Conservation (phyloP, 352 stramenopile species). For the Pythium coloratum region DNA sequence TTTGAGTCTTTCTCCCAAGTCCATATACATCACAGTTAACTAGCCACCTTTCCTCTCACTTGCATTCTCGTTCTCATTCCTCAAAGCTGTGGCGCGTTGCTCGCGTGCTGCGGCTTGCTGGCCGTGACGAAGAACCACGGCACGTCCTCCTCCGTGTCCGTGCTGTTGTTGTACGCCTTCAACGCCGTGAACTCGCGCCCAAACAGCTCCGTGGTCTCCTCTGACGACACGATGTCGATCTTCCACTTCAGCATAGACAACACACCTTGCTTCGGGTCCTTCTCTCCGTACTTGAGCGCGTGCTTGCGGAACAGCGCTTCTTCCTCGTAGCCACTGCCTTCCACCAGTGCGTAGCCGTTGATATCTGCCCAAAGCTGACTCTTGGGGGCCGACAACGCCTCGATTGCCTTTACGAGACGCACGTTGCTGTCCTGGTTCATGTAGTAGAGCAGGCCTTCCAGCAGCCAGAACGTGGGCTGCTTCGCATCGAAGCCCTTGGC, state of each 20-base stretch:
- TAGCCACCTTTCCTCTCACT: background rate
- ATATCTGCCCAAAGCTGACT: slow-evolving; percentile 61
- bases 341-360: slow-evolving; percentile 22
- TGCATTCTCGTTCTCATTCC: background rate
- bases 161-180: background rate
- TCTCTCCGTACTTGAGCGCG: slow-evolving; percentile 48
- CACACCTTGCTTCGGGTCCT: slow-evolving; percentile 44
- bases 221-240: slow-evolving; percentile 34
- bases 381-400: slow-evolving; percentile 42
- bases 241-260: slow-evolving; percentile 47
- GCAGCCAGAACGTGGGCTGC: slow-evolving; percentile 51
- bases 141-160: slow-evolving; percentile 23
- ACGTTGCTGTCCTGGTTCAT: slow-evolving; percentile 38
- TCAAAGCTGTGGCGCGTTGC: background rate
- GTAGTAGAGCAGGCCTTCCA: slow-evolving; percentile 60
- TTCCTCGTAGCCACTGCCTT: slow-evolving; percentile 12
- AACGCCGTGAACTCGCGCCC: slow-evolving; percentile 38
- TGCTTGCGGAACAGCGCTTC: slow-evolving; percentile 28
- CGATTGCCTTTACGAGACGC: slow-evolving; percentile 49
- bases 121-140: slow-evolving; percentile 30
- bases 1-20: background rate
- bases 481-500: slow-evolving; percentile 41
- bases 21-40: background rate
- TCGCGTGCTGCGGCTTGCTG: slow-evolving; percentile 16
- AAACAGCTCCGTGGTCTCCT: slow-evolving; percentile 37